These are phyloP conservation scores for Acidomyces sp. DNA, from an alignment of 495 filamentous ascomycete species.

Conservation along the genomic window DNA sequence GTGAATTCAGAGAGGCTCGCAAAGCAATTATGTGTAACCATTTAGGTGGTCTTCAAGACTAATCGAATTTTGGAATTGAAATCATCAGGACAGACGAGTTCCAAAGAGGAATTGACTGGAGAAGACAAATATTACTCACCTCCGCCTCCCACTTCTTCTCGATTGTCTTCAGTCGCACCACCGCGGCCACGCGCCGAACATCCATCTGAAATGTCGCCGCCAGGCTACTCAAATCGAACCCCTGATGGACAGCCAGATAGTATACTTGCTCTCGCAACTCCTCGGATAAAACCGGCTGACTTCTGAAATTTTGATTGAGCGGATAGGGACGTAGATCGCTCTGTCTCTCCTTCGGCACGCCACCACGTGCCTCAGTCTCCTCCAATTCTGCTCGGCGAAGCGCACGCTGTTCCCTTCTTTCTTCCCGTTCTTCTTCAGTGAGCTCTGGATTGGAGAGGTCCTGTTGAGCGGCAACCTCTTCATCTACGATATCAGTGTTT, in stretches of 20 bases:
- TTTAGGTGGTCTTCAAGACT: constrained; percentile 89
- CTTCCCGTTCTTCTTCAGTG: constrained; percentile 7
- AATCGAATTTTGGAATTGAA: constrained; percentile 71
- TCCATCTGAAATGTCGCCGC: constrained; percentile 68
- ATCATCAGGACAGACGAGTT: constrained; percentile 50
- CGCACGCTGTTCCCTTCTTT: constrained; percentile 1
- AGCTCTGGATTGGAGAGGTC: constrained; percentile 19
- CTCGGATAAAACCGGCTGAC: constrained; percentile 64
- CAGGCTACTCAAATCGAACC: constrained; percentile 60
- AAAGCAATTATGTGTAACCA: constrained; percentile 39
- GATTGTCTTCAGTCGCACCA: constrained; percentile 74
- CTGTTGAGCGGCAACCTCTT: constrained; percentile 12
- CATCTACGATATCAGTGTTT: constrained; percentile 8
- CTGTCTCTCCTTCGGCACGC: constrained; percentile 28
- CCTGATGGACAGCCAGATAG: constrained; percentile 45
- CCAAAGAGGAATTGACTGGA: constrained; percentile 16
- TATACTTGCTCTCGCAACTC: constrained; percentile 65
- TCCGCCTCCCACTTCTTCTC: constrained; percentile 62
- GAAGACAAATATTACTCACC: constrained; percentile 41
- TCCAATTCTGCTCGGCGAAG: constrained; percentile 14
- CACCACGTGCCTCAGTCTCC: constrained; percentile 17
- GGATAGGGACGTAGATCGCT: constrained; percentile 54
- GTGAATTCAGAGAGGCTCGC: constrained; percentile 41
- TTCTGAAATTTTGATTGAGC: constrained; percentile 55
- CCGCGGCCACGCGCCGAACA: constrained; percentile 75